Conservation (phyloP, 129 eudicot species). For the Flaveria sonorensis region DNA sequence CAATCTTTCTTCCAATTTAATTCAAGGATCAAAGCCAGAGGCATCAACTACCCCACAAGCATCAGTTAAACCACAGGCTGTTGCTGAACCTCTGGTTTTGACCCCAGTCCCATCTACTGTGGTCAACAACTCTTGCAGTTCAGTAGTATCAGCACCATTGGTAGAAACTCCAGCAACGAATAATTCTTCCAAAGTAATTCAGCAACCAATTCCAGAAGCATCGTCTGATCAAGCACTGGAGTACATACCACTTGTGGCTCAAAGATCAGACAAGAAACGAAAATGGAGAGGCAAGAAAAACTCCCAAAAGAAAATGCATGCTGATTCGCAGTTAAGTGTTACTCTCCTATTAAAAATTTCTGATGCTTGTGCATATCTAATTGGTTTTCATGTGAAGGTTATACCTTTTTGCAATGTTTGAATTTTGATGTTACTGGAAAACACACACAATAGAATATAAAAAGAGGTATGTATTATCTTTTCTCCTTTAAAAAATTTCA, state of each 20-base stretch:
- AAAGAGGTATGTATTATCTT: background rate
- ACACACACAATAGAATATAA: background rate
- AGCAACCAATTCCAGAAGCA: slow-evolving; percentile 10
- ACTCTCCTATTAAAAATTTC: background rate
- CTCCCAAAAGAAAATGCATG: slow-evolving; percentile 32
- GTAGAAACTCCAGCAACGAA: background rate
- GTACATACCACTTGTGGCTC: slow-evolving; percentile 7
- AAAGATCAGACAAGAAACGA: slow-evolving; percentile 37
- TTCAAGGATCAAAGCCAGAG: too few species aligned
- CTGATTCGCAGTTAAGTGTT: slow-evolving; percentile 49
- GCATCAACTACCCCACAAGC: background rate
- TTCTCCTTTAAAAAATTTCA: background rate
- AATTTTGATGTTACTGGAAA: background rate
- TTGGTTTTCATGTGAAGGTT: background rate
- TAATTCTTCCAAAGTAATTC: slow-evolving; percentile 7
- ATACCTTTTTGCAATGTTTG: background rate
- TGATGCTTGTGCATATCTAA: background rate
- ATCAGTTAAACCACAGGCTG: background rate
- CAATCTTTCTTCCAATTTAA: background rate
- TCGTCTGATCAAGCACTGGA: slow-evolving; percentile 23
- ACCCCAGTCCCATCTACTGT: slow-evolving; percentile 1
- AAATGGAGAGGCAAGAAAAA: slow-evolving; percentile 36
- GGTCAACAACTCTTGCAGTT: slow-evolving; percentile 2
- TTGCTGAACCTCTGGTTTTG: background rate
- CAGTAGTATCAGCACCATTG: background rate